Conservation (phyloP, 1,284 basidiomycete genomes). For the Laetiporus sulphureus region DNA sequence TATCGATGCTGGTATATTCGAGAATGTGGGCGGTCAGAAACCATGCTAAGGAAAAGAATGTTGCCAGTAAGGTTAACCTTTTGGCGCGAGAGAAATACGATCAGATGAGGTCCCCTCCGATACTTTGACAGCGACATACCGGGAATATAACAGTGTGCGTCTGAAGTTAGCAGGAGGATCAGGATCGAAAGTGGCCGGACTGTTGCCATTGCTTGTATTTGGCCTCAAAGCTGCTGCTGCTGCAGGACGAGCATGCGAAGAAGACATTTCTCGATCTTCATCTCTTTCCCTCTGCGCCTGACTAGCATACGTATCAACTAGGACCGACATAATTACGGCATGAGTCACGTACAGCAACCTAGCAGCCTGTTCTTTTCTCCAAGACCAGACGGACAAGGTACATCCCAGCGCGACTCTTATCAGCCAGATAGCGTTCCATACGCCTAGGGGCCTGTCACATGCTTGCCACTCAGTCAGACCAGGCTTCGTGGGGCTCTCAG, state of each 20-base stretch:
- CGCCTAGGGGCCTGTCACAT: slow-evolving; percentile 60
- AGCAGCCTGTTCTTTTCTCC: slow-evolving; percentile 39
- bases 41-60: slow-evolving; percentile 68
- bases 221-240: neutral
- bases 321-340: no score
- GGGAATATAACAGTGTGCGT: slow-evolving; percentile 17
- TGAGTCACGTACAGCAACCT: slow-evolving; percentile 12
- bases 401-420: slow-evolving; percentile 47
- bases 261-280: neutral
- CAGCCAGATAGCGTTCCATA: slow-evolving; percentile 68
- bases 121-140: slow-evolving; percentile 31
- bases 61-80: slow-evolving; percentile 58
- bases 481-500: slow-evolving; percentile 41
- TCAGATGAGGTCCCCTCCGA: no score
- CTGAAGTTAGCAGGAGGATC: slow-evolving; percentile 5
- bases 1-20: slow-evolving; percentile 63
- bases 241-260: neutral
- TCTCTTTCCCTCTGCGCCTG: neutral
- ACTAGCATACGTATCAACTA: no score
- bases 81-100: no score
- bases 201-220: neutral
- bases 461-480: slow-evolving; percentile 53
- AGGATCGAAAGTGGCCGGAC: neutral
- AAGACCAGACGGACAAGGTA: slow-evolving; percentile 55
- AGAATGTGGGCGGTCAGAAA: slow-evolving; percentile 74